Percentiles rank a stretch among this genome's conserved stretches.
These are phyloP conservation scores for Botrytis galanthina DNA, from an alignment of 2,329 filamentous ascomycete species.

Conservation along the genomic window DNA sequence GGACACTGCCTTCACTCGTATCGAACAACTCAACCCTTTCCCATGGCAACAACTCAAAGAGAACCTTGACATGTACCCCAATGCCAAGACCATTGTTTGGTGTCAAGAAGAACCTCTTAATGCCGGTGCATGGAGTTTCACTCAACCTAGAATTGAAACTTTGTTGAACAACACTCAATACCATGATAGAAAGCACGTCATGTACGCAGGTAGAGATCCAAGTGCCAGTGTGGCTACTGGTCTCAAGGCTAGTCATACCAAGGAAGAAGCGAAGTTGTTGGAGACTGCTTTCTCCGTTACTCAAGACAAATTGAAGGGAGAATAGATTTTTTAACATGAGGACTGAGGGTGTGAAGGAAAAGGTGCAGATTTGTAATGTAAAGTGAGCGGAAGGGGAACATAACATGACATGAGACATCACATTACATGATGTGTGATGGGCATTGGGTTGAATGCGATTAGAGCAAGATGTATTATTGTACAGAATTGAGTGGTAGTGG, in stretches of 20 bases:
- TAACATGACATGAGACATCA: background rate
- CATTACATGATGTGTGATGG: slow-evolving; percentile 1
- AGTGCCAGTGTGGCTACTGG: slow-evolving; percentile 93
- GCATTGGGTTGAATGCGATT: slow-evolving; percentile 21
- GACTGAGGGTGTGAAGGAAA: background rate
- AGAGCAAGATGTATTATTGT: slow-evolving; percentile 32
- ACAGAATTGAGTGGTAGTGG: slow-evolving; percentile 24
- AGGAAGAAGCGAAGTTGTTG: slow-evolving; percentile 87
- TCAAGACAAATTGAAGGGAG: slow-evolving; percentile 67
- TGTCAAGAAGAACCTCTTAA: slow-evolving; percentile 97
- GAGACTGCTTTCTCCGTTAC: slow-evolving; percentile 62
- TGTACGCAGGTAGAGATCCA: slow-evolving; percentile 93
- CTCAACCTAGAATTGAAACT: slow-evolving; percentile 96
- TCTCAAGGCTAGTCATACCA: slow-evolving; percentile 80
- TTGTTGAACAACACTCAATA: slow-evolving; percentile 88
- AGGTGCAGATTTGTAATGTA: slow-evolving; percentile 16
- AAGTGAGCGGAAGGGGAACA: background rate
- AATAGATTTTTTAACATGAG: slow-evolving; percentile 30
- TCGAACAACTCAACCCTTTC: slow-evolving; percentile 99
- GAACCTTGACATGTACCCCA: slow-evolving; percentile 95
- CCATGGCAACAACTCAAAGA: slow-evolving; percentile 96
- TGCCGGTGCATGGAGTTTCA: slow-evolving; percentile 93
- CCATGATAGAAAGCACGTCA: slow-evolving; percentile 91
- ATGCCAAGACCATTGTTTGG: slow-evolving; percentile 97
- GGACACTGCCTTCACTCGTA: slow-evolving; percentile 88